Base-by-base conservation (phyloP, 495 filamentous ascomycete genomes). In the Immersiella caudata region DNA sequence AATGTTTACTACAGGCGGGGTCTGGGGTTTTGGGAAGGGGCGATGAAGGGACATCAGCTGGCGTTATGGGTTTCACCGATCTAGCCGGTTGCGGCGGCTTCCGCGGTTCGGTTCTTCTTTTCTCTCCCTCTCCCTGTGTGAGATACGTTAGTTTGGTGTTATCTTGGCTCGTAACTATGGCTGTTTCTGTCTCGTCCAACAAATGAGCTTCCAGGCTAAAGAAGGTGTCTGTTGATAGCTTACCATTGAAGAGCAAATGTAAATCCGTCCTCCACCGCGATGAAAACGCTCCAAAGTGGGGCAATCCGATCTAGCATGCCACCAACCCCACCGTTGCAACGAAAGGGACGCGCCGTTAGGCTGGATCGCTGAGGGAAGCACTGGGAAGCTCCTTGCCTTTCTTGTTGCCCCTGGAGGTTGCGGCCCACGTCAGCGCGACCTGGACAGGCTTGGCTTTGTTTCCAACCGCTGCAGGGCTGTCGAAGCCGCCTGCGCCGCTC, bases 281-380 rank as follows among this genome's bases (percentile, higher is more conserved):
- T 36, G 33, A n/a, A 46, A 46, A 46, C 40, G 40, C 16, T 18
- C 11, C 40, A 12, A 46, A 46, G 40, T 46, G 40, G 40, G 40
- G 40, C 40, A 46, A 22, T 55, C 21, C 27, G 6, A 61, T 9
- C 14, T 14, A 52, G 5, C 16, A 54, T 49, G 49, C 50, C 62
- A 64, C 62, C 50, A 16, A 54, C 62, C 62, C 50, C 62, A 64
- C 62, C 50, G 25, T 64, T 64, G n/a, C 21, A 64, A 26, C 59
- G 35, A 18, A 18, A 5, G 29, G 11, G 5, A 62, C 14, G 22
- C 22, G 21, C 54, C 12, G 54, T 26, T 57, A 21, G 22, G 12
- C 22, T 24, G 54, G 26, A 6, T 16, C 22, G 11, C 6, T 21
- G 22, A 26, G 54, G 22, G 22, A 27, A 24, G 54, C 54, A 36